phyloP scores from a whole-genome alignment of 108 stramenopile genomes.

The Nannochloropsis oceanica region DNA sequence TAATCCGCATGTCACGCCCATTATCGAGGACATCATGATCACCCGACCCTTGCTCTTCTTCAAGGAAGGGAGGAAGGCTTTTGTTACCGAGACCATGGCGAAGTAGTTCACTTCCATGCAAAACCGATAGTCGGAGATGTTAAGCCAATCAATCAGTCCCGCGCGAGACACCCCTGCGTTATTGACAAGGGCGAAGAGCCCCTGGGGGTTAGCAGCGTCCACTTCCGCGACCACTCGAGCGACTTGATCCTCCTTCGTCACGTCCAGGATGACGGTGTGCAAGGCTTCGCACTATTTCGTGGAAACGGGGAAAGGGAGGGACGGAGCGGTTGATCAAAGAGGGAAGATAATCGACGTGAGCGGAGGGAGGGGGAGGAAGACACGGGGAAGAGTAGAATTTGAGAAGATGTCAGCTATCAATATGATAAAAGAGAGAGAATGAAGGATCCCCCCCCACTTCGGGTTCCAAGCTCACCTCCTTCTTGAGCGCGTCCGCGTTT shows the following conservation, averaged over 20 bases:
- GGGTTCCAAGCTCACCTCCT: background rate
- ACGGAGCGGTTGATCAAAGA: too few species aligned
- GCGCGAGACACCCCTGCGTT: background rate
- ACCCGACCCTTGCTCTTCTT: background rate
- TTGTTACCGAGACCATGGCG: background rate
- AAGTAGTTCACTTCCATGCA: conserved; percentile 1
- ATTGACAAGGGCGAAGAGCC: background rate
- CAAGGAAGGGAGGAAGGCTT: background rate
- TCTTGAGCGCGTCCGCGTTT: background rate
- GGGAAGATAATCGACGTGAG: too few species aligned
- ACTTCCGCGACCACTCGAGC: background rate
- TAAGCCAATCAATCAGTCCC: background rate
- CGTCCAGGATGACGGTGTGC: background rate
- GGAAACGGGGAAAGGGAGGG: too few species aligned
- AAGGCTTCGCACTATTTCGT: background rate
- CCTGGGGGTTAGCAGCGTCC: background rate
- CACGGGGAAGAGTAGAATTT: too few species aligned
- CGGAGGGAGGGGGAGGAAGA: too few species aligned
- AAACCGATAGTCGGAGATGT: background rate
- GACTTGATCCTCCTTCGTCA: background rate
- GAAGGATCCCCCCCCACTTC: too few species aligned
- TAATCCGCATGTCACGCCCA: background rate
- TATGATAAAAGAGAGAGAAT: too few species aligned
- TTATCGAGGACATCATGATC: background rate
- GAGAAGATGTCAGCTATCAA: too few species aligned